Evolutionary conservation across 345 rosid species (phyloP).

Genomic region (Eucalyptus erythrocorys): DNA sequence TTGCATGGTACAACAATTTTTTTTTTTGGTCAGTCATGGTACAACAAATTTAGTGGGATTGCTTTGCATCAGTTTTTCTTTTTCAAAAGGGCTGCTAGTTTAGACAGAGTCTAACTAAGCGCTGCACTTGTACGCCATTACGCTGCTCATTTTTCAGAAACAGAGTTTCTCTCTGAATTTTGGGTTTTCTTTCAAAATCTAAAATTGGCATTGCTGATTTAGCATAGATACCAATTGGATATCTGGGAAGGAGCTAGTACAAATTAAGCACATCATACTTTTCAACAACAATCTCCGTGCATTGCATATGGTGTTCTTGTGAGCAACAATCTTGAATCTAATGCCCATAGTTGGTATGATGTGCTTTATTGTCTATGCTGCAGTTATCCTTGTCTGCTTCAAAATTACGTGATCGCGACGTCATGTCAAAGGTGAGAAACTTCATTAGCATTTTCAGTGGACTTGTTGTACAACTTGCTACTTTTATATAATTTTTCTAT

Average conservation of each 20-base stretch:
- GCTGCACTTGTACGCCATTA: not conserved
- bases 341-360: not conserved
- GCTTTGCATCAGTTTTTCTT: not conserved
- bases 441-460: not conserved
- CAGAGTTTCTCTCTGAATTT: not conserved
- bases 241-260: not conserved
- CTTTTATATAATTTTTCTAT: not conserved
- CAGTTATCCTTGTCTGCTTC: slow-evolving; percentile 72
- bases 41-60: not conserved
- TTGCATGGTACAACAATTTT: not conserved
- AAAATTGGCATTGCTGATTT: not conserved
- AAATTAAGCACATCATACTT: not conserved
- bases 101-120: not conserved
- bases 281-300: not conserved
- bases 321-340: not conserved
- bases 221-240: not conserved
- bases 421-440: slow-evolving; percentile 52
- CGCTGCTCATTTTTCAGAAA: not conserved
- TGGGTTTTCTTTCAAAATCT: not conserved
- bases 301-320: not conserved
- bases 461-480: not conserved
- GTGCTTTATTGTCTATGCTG: not conserved
- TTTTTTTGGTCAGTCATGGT: too few species aligned
- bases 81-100: not conserved
- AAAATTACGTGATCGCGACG: slow-evolving; percentile 58